Evolutionary conservation across 1,139 yeast species (phyloP), one percentile per base, ranked within the genome.

Genomic region (Pichia sp.): DNA sequence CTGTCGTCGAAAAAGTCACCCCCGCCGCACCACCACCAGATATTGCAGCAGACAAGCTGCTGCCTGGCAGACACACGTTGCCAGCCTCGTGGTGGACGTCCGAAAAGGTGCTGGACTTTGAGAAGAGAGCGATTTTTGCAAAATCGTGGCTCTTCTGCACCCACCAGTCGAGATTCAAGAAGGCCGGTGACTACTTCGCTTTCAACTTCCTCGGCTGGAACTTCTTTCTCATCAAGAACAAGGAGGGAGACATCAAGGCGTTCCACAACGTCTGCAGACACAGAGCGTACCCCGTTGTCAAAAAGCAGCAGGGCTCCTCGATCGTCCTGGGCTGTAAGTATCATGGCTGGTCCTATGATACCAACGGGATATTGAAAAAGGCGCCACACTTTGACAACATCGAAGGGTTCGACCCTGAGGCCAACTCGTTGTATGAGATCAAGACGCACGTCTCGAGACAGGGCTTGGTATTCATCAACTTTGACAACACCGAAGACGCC

Each of bases 71-170:
- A 63, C 85, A 81, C 67, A 81, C 86, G 0, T 72, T 81, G 50
- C 86, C 86, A 30, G 83, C 86, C 5, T 78, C 84, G 42, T 81
- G 85, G 85, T 81, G 85, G 84, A 78, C 80, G 14, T 78, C 83
- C 7, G 80, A 78, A 53, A 77, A 78, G 57, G 77, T 81, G 48
- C 78, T 77, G 64, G 85, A 81, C 46, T 71, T 80, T 58, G 86
- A 81, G 62, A 80, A 78, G 63, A 72, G 84, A 61, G 75, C 85
- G 12, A 74, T 81, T 56, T 81, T 81, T 68, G 75, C 77, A 62
- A 76, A 79, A 63, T 72, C 83, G 14, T 81, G 86, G 86, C 63
- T 80, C 55, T 81, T 69, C 64, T 76, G 81, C 56, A 76, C 74
- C 16, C 85, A 81, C 61, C 60, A 74, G 9, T 73, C 76, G 17